Conservation (phyloP, 306 rosid genomes). For the Amphicarpaea edgeworthii region DNA sequence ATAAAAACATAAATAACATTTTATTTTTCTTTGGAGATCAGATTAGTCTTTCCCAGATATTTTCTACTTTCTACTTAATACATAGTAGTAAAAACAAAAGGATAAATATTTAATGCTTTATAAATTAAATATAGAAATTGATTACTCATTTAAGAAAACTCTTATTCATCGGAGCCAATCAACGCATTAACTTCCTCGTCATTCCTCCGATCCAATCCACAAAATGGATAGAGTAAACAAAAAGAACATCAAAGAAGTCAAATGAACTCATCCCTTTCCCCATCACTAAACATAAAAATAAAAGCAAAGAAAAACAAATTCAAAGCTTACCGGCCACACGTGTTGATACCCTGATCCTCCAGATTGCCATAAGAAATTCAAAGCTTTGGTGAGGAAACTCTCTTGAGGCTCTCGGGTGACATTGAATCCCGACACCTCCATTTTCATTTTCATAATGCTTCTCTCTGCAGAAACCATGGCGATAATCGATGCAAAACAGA, state of each 20-base stretch:
- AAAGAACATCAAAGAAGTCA: neutral
- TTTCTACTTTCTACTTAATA: too few relatives aligned
- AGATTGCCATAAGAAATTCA: constrained; percentile 81
- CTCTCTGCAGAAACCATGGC: constrained; percentile 72
- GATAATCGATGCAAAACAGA: constrained; percentile 50
- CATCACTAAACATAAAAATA: neutral
- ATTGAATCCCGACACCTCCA: constrained; percentile 48
- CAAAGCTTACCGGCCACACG: constrained; percentile 79
- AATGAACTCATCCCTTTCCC: neutral
- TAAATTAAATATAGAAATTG: too few relatives aligned
- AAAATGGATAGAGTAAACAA: neutral
- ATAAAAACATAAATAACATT: neutral
- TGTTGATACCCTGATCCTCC: constrained; percentile 65
- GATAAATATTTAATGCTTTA: neutral
- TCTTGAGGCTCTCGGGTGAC: constrained; percentile 39
- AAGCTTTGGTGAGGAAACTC: constrained; percentile 53
- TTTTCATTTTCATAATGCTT: constrained; percentile 49
- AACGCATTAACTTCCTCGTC: too few relatives aligned
- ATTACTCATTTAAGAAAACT: neutral
- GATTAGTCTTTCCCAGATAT: too few relatives aligned
- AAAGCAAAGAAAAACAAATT: neutral
- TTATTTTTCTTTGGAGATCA: too few relatives aligned
- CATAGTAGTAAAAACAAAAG: neutral
- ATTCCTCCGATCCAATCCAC: too few relatives aligned
- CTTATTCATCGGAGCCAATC: too few relatives aligned